Percentiles rank a stretch among this genome's conserved stretches.
These are phyloP conservation scores for Kurtzmaniella cleridarum DNA, from an alignment of 805 yeast genomes.

Conservation along the genomic window DNA sequence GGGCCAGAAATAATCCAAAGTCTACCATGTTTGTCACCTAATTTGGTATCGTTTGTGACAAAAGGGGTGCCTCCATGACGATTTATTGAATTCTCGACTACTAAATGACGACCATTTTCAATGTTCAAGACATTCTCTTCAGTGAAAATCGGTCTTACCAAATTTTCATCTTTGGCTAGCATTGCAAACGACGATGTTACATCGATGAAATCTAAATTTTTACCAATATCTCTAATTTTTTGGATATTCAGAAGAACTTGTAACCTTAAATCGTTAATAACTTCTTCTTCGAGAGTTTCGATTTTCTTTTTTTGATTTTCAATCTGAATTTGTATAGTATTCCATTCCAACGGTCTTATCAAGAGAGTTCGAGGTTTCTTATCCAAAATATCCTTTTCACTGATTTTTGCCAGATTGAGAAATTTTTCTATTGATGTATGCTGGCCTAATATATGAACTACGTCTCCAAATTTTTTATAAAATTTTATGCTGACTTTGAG, in stretches of 20 bases:
- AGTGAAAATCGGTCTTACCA: slow-evolving; percentile 62
- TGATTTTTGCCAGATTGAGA: slow-evolving; percentile 6
- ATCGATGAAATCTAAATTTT: slow-evolving; percentile 62
- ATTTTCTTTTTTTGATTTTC: slow-evolving; percentile 45
- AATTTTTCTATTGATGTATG: slow-evolving; percentile 21
- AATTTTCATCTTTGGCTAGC: slow-evolving; percentile 60
- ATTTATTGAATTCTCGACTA: slow-evolving; percentile 73
- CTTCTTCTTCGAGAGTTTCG: slow-evolving; percentile 45
- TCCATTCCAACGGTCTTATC: slow-evolving; percentile 42
- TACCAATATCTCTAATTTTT: slow-evolving; percentile 46
- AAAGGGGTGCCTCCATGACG: slow-evolving; percentile 41
- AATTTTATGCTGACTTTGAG: slow-evolving; percentile 19
- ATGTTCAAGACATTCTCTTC: slow-evolving; percentile 45
- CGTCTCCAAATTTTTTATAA: slow-evolving; percentile 16
- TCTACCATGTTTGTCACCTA: slow-evolving; percentile 14
- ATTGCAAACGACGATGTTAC: slow-evolving; percentile 66
- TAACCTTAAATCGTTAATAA: slow-evolving; percentile 45
- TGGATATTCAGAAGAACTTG: slow-evolving; percentile 41
- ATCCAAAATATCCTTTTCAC: slow-evolving; percentile 19
- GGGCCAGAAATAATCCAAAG: slow-evolving; percentile 75
- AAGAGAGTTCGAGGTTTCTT: slow-evolving; percentile 39
- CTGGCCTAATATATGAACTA: slow-evolving; percentile 44
- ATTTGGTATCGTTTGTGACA: slow-evolving; percentile 32
- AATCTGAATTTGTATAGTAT: slow-evolving; percentile 50
- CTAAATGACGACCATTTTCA: slow-evolving; percentile 71